Conservation (phyloP, 2,329 filamentous ascomycete genomes). For the Penicillium glabrum region DNA sequence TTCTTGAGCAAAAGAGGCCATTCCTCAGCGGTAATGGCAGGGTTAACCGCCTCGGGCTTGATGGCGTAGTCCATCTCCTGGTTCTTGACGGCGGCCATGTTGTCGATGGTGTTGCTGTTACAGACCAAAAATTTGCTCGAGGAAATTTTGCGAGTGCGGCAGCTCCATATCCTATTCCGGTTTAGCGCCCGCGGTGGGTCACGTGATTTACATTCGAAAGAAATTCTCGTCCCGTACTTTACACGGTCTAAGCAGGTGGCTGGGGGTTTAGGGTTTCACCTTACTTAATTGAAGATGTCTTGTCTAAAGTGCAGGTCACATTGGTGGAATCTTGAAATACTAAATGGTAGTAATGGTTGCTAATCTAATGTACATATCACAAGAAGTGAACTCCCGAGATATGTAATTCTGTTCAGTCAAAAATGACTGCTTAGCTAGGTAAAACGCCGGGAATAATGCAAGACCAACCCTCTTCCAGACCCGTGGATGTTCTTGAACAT, state of each 20-base stretch:
- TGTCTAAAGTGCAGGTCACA: neutral
- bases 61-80: slow-evolving; percentile 77
- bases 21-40: slow-evolving; percentile 77
- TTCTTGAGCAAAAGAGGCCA: slow-evolving; percentile 96
- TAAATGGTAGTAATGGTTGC: neutral
- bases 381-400: neutral
- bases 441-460: neutral
- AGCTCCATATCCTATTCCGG: slow-evolving; percentile 20
- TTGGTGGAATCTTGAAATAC: neutral
- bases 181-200: slow-evolving; percentile 16
- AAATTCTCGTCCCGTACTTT: neutral
- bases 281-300: neutral
- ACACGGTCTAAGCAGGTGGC: neutral
- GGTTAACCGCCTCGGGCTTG: slow-evolving; percentile 82
- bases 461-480: neutral
- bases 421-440: neutral
- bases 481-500: neutral
- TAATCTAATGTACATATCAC: neutral
- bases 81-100: slow-evolving; percentile 51
- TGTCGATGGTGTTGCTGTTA: slow-evolving; percentile 23
- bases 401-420: neutral
- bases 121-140: slow-evolving; percentile 24
- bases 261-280: neutral
- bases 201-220: slow-evolving; percentile 9
- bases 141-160: slow-evolving; percentile 30